Percentiles rank a stretch among this genome's conserved stretches.
phyloP scores from a whole-genome alignment of 148 eudicot genomes.

The Amaranthus cruentus region DNA sequence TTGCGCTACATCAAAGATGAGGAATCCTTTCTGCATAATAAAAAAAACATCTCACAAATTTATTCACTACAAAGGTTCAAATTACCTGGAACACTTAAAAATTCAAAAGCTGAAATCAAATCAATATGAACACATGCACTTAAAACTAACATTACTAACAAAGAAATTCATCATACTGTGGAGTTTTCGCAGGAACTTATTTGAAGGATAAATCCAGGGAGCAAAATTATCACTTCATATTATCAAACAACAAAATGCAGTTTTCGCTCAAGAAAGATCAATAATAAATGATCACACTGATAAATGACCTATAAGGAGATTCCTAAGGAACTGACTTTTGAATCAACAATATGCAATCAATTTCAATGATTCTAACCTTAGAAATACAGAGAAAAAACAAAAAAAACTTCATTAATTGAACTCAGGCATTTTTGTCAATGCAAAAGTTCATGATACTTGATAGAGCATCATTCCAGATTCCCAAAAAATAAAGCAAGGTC shows the following conservation, averaged over 20 bases:
- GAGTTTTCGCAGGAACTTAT: neutral
- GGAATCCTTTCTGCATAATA: conserved; percentile 75
- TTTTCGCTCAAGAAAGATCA: neutral
- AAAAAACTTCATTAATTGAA: neutral
- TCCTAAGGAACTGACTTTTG: neutral
- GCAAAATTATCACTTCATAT: neutral
- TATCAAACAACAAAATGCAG: neutral
- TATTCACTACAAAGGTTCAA: neutral
- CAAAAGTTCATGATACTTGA: neutral
- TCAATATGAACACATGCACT: neutral
- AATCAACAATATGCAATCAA: neutral
- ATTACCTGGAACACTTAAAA: conserved; percentile 1
- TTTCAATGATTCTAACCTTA: neutral
- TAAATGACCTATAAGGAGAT: neutral
- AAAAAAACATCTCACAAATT: conserved; percentile 2
- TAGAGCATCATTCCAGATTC: neutral
- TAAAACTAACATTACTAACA: conserved; percentile 7
- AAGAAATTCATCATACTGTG: neutral
- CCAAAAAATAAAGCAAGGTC: neutral
- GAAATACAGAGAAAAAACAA: neutral
- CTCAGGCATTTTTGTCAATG: neutral
- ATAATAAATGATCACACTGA: neutral
- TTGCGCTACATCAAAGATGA: conserved; percentile 81
- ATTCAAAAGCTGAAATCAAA: neutral
- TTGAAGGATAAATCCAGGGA: neutral